These are phyloP conservation scores for Neofusicoccum kwambonambiense DNA, from an alignment of 2,329 filamentous ascomycete species.

Conservation along the genomic window DNA sequence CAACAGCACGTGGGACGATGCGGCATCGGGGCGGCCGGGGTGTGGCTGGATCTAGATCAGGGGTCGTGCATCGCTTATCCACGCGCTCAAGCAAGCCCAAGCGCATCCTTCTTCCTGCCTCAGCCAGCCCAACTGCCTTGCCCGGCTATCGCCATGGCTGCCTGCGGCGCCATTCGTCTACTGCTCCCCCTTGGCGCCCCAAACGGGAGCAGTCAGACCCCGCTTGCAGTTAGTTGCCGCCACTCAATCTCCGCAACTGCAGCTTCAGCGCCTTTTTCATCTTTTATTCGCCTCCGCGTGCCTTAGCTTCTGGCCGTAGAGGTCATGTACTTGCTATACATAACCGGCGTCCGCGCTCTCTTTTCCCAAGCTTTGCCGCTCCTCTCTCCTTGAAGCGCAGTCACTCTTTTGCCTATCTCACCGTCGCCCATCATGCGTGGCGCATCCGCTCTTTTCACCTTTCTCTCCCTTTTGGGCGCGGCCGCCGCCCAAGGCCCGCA, in stretches of 20 bases:
- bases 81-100: background rate
- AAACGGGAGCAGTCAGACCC: background rate
- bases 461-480: background rate
- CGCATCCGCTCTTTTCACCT: constrained; percentile 1
- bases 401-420: background rate
- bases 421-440: constrained; percentile 2
- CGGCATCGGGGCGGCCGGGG: background rate
- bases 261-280: background rate
- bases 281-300: background rate
- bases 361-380: background rate
- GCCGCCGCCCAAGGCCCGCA: constrained; percentile 4
- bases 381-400: background rate
- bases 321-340: background rate
- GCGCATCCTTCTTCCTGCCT: background rate
- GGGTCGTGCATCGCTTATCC: background rate
- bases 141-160: background rate
- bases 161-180: background rate
- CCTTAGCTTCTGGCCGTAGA: background rate
- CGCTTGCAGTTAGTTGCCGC: background rate
- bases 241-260: background rate
- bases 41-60: constrained; percentile 10
- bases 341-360: background rate
- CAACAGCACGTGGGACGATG: background rate
- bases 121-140: background rate
- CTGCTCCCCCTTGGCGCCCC: background rate